Percentiles rank a stretch among this genome's conserved stretches.
These are phyloP conservation scores for Suhomyces tanzawaensis DNA, from an alignment of 805 yeast genomes.

Conservation along the genomic window DNA sequence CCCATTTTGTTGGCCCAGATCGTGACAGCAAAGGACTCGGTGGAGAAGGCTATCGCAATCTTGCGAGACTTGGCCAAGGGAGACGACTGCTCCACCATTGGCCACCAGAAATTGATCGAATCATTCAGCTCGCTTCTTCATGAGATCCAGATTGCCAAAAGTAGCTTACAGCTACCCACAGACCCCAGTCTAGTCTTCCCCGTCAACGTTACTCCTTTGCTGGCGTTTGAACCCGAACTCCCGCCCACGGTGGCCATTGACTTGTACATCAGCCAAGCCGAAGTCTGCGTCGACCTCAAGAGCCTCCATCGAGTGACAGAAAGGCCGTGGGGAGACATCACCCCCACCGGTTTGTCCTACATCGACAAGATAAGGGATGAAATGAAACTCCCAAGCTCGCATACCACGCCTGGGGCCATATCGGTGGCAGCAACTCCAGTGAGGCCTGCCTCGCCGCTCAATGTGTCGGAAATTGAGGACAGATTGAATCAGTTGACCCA, in stretches of 20 bases:
- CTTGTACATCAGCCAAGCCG: constrained; percentile 58
- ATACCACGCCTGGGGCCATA: not conserved
- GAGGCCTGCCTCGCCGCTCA: constrained; percentile 16
- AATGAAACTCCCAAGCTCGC: constrained; percentile 36
- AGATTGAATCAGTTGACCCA: constrained; percentile 13
- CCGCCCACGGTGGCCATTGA: constrained; percentile 53
- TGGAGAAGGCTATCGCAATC: constrained; percentile 18
- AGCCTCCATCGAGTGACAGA: constrained; percentile 41
- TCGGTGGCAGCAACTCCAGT: not conserved
- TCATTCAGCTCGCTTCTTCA: constrained; percentile 26
- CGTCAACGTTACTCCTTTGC: constrained; percentile 38
- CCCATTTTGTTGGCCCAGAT: constrained; percentile 44
- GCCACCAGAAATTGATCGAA: constrained; percentile 19
- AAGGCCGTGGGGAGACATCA: constrained; percentile 62
- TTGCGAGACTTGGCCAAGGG: constrained; percentile 2
- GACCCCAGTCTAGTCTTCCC: constrained; percentile 60
- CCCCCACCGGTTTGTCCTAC: constrained; percentile 44
- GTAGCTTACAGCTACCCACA: constrained; percentile 45
- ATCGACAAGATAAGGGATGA: constrained; percentile 58
- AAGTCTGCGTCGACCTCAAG: constrained; percentile 33
- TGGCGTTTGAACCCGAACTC: constrained; percentile 45
- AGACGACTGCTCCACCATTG: constrained; percentile 4
- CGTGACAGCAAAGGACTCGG: constrained; percentile 41
- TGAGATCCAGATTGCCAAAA: constrained; percentile 24
- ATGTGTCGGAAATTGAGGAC: constrained; percentile 21